Base-by-base conservation (phyloP, 164 flowering plant genomes). In the Dillenia turbinata region DNA sequence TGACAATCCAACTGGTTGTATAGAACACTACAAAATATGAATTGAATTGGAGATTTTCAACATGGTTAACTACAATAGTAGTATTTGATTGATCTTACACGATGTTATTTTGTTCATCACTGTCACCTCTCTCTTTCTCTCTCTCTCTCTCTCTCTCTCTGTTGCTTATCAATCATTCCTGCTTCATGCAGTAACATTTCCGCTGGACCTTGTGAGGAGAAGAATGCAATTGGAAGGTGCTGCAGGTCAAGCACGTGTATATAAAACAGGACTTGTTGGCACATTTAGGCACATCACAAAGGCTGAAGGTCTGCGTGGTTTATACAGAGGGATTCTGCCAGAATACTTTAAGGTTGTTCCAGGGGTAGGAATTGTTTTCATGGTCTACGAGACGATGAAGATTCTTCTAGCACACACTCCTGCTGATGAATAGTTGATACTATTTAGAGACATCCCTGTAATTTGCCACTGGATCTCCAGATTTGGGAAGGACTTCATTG, bases 221-320 rank as follows among this genome's bases (percentile, higher is more conserved):
- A 73, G 96, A 70, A 89, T 79, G 91, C 96, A 89, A 71, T 66
- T 89, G 76, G 96, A 89, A 81, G 96, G 96, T 47, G 96, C 85
- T 12, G 89, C 78, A 62, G 91, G 96, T 26, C 76, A 79, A 61
- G 87, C 89, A 43, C 81, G 85, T 52, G 82, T 87, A 48, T 89
- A 89, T 60, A 81, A 77, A 9, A 71, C 79, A 12, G 88, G 91
- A 12, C 69, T 87, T 17, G 71, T 84, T 59, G 89, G 93, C 24
- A 83, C 91, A 54, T 84, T 87, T 67, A 49, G 69, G 64, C 91
- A 84, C 64, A 87, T 89, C 67, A 16, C 82, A 65, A 63, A 53
- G 49, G 62, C 74, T 8, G 96, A 89, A 78, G 93, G 96, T 50
- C 57, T 87, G 9, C 69, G 80, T 19, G 96, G 93, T 15, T 63